Evolutionary conservation across 257 asterid species (phyloP), one percentile per base, ranked within the genome.

Genomic region (Rubia yunnanensis): DNA sequence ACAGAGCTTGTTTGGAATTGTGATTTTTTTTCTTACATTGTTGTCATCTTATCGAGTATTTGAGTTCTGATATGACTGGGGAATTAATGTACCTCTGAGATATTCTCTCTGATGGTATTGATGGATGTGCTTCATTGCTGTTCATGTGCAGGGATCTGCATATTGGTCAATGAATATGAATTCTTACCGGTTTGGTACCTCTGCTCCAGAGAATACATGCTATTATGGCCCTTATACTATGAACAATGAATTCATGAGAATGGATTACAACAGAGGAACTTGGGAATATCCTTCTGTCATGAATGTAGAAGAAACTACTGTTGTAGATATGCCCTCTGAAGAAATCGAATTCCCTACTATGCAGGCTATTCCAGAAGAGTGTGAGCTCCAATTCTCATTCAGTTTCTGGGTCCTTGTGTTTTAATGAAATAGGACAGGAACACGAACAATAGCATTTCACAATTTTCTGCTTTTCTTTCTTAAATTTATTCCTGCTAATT

Each of bases 121-220:
- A 41, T 14, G 49, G 49, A 41, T 13, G 49, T 41, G 18, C 49
- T 41, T 28, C 30, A 39, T 24, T 74, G n/a, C 55, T 73, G 72
- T 67, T 63, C 54, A 50, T 35, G 7, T 67, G 34, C 84, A 89
- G 96, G 94, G 82, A 82, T 72, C 85, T 75, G 77, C 87, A 44
- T 87, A 85, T 73, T 89, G 94, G 95, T 79, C 83, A 39, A 82
- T 83, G 89, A 83, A 87, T 66, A 82, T 84, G 95, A 79, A 81
- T 79, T 79, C 87, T 2, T 85, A 80, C 83, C 82, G 78, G 72
- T 85, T 76, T 63, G 96, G 88, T 52, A 68, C 70, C 48, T 72
- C 94, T 73, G 81, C 79, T 73, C 74, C 81, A 36, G 91, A 79
- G 60, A 83, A 82, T 72, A 64, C 80, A 41, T 78, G 82, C 65